Conservation (phyloP, 2,329 filamentous ascomycete species). For the Gaeumannomyces sp. region DNA sequence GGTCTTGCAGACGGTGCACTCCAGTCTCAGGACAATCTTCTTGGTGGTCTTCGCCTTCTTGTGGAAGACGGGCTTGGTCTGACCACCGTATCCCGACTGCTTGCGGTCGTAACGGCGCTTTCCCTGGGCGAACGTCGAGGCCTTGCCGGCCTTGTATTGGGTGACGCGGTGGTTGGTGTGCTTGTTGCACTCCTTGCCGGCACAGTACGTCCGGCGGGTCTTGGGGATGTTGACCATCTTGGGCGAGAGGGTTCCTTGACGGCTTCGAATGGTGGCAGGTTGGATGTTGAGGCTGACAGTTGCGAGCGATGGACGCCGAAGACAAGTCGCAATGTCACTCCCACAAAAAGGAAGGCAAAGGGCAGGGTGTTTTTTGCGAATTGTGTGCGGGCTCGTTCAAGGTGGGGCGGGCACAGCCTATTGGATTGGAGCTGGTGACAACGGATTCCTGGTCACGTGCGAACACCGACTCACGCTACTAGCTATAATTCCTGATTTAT, state of each 20-base stretch:
- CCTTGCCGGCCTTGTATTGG: constrained; percentile 59
- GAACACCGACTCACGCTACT: no score
- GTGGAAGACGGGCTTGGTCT: constrained; percentile 99
- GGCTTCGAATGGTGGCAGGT: constrained; percentile 13
- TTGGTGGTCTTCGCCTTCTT: constrained; percentile 99
- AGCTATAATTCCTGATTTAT: no score
- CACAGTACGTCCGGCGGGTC: constrained; percentile 68
- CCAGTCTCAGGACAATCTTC: constrained; percentile 98
- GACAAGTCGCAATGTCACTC: neutral
- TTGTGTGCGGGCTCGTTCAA: neutral
- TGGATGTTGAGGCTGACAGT: constrained; percentile 7
- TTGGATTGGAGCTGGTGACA: neutral
- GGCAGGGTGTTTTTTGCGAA: neutral
- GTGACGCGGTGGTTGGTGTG: constrained; percentile 77
- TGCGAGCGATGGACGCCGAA: neutral
- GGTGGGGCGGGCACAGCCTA: neutral
- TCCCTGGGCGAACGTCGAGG: constrained; percentile 60
- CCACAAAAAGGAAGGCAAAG: neutral
- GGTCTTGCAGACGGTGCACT: constrained; percentile 97
- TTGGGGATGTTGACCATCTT: constrained; percentile 77
- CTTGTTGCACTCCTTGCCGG: constrained; percentile 70
- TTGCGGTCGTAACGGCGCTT: constrained; percentile 99
- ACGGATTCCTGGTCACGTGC: neutral
- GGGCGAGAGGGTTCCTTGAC: constrained; percentile 14
- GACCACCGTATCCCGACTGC: constrained; percentile 99